phyloP scores from a whole-genome alignment of 2,329 filamentous ascomycete species.

The Beauveria sp. region DNA sequence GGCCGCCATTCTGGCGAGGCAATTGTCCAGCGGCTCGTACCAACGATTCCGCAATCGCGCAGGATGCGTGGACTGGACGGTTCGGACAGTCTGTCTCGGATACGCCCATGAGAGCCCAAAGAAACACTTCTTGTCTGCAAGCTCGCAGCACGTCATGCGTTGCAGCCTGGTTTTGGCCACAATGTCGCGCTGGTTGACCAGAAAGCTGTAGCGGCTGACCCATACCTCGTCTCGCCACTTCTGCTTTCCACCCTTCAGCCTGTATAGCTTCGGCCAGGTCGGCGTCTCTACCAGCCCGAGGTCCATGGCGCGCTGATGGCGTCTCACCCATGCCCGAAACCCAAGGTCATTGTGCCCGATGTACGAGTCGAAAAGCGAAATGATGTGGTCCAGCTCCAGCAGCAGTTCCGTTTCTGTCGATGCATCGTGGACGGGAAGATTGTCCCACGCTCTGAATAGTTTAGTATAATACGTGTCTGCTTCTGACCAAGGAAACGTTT shows the following conservation, averaged over 20 bases:
- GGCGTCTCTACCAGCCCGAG: conserved; percentile 9
- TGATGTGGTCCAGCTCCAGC: conserved; percentile 17
- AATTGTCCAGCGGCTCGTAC: conserved; percentile 12
- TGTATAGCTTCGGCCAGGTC: conserved; percentile 13
- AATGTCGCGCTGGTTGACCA: conserved; percentile 17
- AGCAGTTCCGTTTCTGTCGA: conserved; percentile 6
- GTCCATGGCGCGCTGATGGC: conserved; percentile 19
- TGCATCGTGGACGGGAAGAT: conserved; percentile 8
- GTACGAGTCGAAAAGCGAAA: conserved; percentile 17
- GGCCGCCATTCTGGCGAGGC: conserved; percentile 10
- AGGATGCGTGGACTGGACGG: not conserved
- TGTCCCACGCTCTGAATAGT: conserved; percentile 8
- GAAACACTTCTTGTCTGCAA: not conserved
- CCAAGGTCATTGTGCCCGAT: conserved; percentile 18
- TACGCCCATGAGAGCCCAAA: not conserved
- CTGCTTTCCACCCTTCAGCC: not conserved
- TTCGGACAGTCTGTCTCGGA: conserved; percentile 1
- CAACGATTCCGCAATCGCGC: conserved; percentile 12
- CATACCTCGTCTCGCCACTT: conserved; percentile 17
- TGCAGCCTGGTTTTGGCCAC: conserved; percentile 12
- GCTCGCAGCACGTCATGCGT: not conserved
- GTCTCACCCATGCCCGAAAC: conserved; percentile 15
- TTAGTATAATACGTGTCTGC: conserved; percentile 6
- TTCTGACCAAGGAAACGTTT: not conserved
- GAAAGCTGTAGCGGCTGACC: conserved; percentile 17